Base-by-base conservation (phyloP, 768 basidiomycete genomes). In the Lactifluus piperatus region DNA sequence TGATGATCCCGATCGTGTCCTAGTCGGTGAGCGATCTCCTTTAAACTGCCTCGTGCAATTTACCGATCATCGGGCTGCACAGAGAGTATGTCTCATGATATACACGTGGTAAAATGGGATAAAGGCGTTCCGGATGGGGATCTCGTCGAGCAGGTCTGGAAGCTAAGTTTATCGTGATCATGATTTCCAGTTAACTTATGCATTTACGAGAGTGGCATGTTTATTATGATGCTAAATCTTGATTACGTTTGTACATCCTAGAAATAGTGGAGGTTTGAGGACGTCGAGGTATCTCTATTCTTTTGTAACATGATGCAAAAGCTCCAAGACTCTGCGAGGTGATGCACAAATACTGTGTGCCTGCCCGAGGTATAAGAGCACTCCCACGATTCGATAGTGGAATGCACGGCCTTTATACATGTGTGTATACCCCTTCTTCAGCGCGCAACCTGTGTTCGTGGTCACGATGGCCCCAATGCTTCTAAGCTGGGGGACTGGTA, bases 1-100 rank as follows among this genome's bases (percentile, higher is more conserved):
- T 43, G 81, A 81, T 0, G 68, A 71, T 16, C 65, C 81, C 27
- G 64, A 69, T 13, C 88, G 85, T 66, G 80, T 90, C 72, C 79
- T 91, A 65, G 75, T 91, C 64, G 75, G 87, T 89, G 67, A 68
- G 86, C 81, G 18, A 22, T 29, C 39, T 45, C 20, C 22, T 20
- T 37, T 36, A 49, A 56, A 1, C 43, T 32, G 36, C 14, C 36
- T 50, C 44, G 22, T 7, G 14, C 24, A 20, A 47, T 30, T 29
- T 2, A 22, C 27, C 56, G 49, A 39, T 22, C 26, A 34, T 32
- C 64, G 41, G 11, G 53, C 34, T 70, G 75, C 5, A n/a, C 43
- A 67, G 58, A 57, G 56, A 51, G 59, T 24, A 14, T 26, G 11
- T 60, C 62, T 2, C 57, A 59, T 27, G 48, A 64, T 22, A 60